A percentile compares a stretch with the other conserved stretches of the same genome.
These are phyloP conservation scores for Scheffersomyces illinoinensis DNA, from an alignment of 1,139 yeast genomes.

Conservation along the genomic window DNA sequence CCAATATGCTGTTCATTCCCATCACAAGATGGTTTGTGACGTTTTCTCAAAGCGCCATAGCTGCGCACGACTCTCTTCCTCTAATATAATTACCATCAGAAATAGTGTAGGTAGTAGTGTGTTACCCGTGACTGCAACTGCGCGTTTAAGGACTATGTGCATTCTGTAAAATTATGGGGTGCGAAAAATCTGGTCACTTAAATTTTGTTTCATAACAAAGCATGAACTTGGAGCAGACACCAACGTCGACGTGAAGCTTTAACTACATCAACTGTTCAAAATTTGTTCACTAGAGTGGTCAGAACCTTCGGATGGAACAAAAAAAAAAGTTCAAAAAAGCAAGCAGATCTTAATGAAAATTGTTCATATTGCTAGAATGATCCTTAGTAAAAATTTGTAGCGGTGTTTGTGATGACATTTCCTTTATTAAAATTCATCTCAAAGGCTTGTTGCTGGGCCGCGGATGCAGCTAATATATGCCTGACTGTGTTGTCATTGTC, in stretches of 20 bases:
- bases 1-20: neutral
- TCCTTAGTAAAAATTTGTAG: neutral
- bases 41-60: neutral
- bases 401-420: neutral
- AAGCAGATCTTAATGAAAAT: neutral
- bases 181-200: neutral
- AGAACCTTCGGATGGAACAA: neutral
- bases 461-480: neutral
- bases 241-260: neutral
- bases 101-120: neutral
- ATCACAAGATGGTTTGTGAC: neutral
- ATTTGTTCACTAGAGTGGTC: neutral
- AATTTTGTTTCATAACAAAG: neutral
- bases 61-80: neutral
- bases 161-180: neutral
- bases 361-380: neutral
- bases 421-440: neutral
- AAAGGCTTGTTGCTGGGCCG: neutral
- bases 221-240: neutral
- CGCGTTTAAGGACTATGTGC: neutral
- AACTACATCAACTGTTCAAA: neutral
- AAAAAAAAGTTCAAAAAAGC: neutral
- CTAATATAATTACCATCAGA: neutral
- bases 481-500: neutral
- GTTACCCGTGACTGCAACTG: constrained; percentile 1